Base-by-base conservation (phyloP, 2,329 filamentous ascomycete species). In the Metarhizium guizhouense region DNA sequence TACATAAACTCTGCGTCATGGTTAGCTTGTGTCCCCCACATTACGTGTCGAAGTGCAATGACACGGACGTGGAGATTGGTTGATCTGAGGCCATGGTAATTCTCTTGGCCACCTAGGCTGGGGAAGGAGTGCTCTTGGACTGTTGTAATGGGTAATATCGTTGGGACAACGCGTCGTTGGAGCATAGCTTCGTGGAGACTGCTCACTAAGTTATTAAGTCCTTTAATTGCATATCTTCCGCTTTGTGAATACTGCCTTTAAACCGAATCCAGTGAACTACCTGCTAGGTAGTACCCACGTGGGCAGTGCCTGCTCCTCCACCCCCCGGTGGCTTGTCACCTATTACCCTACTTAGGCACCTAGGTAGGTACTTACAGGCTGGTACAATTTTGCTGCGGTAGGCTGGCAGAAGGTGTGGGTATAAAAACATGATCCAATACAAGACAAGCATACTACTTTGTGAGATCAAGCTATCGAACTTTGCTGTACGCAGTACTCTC, bases 61-160 rank as follows among this genome's bases (percentile, higher is more conserved):
- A 85, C 83, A 85, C 83, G 81, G 81, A 86, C 83, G 83, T 86
- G 72, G 82, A 77, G 65, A 84, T 79, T 58, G 82, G 75, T 59
- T 73, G 66, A 34, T 14, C 16, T 14, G 52, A 49, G n/a, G 45
- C 38, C 56, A 55, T 58, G 14, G 2, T 52, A 30, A 42, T 38
- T 30, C 18, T 29, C 18, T 47, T 25, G 38, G 29, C 7, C 7
- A 34, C 32, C 32, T 2, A 34, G 6, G 32, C 10, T 10, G 30
- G 18, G 18, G 25, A 7, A n/a, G 25, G 25, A 25, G 25, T 25
- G 25, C 25, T 25, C 25, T 25, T 25, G 25, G 25, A 25, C 25
- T 25, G 4, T 25, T 25, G 25, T 25, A 25, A 25, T 25, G 25
- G 4, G 25, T 25, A 25, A 4, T 25, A 25, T 25, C 25, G 25